Evolutionary conservation across 768 basidiomycete genomes (phyloP).

Genomic region (Lanmaoa pseudosensibilis): DNA sequence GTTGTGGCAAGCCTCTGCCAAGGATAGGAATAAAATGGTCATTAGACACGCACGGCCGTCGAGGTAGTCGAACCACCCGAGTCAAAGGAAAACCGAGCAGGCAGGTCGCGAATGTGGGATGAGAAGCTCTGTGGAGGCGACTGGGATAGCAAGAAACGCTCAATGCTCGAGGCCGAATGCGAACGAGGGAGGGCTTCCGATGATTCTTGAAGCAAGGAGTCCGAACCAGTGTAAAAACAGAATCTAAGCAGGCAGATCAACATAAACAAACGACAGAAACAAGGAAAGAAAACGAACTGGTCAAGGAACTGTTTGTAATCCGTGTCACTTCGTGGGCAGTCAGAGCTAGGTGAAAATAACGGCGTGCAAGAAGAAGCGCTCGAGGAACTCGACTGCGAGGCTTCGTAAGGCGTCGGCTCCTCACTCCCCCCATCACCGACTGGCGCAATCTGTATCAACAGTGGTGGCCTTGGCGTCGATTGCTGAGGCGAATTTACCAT

Average conservation of each 20-base stretch:
- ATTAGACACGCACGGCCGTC: conserved; percentile 19
- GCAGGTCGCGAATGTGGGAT: conserved; percentile 20
- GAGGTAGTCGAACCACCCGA: conserved; percentile 32
- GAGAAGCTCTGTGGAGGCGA: conserved; percentile 31
- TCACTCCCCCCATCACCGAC: conserved; percentile 28
- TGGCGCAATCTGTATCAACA: conserved; percentile 14
- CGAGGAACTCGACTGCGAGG: conserved; percentile 44
- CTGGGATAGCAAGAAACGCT: conserved; percentile 45
- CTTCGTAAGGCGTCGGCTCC: conserved; percentile 49
- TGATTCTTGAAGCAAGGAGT: conserved; percentile 33
- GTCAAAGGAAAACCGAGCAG: conserved; percentile 27
- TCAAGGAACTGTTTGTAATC: conserved; percentile 64
- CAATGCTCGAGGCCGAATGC: conserved; percentile 55
- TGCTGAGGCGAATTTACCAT: conserved; percentile 13
- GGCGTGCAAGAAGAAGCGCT: conserved; percentile 45
- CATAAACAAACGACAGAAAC: neutral
- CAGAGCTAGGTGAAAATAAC: conserved; percentile 42
- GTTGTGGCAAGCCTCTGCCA: neutral
- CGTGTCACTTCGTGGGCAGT: conserved; percentile 30
- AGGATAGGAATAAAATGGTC: neutral
- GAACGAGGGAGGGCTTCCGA: conserved; percentile 37
- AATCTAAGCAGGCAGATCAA: conserved; percentile 46
- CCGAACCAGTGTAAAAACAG: conserved; percentile 77
- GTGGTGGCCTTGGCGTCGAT: conserved; percentile 2
- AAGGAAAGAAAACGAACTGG: conserved; percentile 46